phyloP scores from a whole-genome alignment of 2,329 filamentous ascomycete species.

The Sphaerulina musiva region DNA sequence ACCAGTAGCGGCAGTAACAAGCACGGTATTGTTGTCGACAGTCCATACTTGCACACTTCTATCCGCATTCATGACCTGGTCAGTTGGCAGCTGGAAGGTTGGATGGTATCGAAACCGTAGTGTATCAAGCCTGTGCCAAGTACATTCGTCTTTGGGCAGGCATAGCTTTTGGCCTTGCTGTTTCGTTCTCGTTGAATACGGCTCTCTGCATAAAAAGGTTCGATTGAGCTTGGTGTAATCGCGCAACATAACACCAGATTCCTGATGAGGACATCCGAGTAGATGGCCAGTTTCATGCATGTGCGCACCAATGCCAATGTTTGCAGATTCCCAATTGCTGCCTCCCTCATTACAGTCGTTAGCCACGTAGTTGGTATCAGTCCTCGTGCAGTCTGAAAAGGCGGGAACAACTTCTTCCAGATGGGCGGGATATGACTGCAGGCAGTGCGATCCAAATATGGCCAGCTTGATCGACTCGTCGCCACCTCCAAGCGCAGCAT shows the following conservation, averaged over 20 bases:
- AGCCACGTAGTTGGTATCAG: conserved; percentile 69
- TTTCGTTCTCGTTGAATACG: conserved; percentile 80
- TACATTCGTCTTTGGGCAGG: conserved; percentile 72
- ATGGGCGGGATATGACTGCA: conserved; percentile 83
- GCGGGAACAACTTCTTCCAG: conserved; percentile 86
- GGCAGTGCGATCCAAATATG: conserved; percentile 84
- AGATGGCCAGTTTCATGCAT: conserved; percentile 85
- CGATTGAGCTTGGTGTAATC: conserved; percentile 82
- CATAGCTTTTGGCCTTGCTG: conserved; percentile 69
- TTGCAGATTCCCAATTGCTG: conserved; percentile 92
- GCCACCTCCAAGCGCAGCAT: conserved; percentile 75
- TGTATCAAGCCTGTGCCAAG: conserved; percentile 83
- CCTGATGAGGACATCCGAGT: conserved; percentile 83
- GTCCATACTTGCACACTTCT: conserved; percentile 80
- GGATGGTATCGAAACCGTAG: conserved; percentile 86
- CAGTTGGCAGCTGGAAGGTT: conserved; percentile 77
- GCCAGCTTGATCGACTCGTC: conserved; percentile 71
- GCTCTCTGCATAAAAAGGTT: conserved; percentile 72
- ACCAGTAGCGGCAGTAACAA: conserved; percentile 73
- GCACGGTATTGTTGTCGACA: conserved; percentile 67
- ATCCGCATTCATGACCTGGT: conserved; percentile 58
- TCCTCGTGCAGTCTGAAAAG: conserved; percentile 84
- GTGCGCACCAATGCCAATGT: conserved; percentile 88
- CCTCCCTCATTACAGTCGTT: conserved; percentile 84
- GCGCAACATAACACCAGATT: conserved; percentile 83